Conservation (phyloP, 306 rosid genomes). For the Quercus dentata region DNA sequence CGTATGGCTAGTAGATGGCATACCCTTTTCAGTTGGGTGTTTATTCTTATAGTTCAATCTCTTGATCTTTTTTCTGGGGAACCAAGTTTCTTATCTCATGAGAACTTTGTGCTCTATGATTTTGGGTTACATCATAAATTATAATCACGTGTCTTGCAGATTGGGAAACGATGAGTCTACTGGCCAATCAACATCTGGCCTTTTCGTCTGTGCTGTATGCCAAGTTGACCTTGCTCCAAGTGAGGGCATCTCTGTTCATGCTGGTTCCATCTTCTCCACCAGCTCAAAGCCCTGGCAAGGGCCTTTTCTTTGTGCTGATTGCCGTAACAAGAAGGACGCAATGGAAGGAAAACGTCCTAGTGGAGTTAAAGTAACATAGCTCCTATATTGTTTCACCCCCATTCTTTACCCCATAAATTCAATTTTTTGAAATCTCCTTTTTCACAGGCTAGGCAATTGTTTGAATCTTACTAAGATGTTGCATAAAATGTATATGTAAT, state of each 20-base stretch:
- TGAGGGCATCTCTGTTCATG: constrained; percentile 91
- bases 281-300: constrained; percentile 97
- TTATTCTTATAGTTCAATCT: neutral
- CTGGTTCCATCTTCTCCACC: constrained; percentile 87
- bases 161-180: constrained; percentile 67
- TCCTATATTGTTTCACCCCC: constrained; percentile 17
- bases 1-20: no score
- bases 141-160: constrained; percentile 42
- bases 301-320: constrained; percentile 82
- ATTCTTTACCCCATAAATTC: constrained; percentile 38
- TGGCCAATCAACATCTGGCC: constrained; percentile 70
- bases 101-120: neutral
- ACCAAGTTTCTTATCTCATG: neutral
- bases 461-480: constrained; percentile 45
- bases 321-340: constrained; percentile 92
- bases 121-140: constrained; percentile 2
- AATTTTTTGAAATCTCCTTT: constrained; percentile 27
- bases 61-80: neutral
- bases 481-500: constrained; percentile 43
- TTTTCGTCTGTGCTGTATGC: constrained; percentile 85
- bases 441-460: constrained; percentile 46
- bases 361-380: constrained; percentile 73
- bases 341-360: constrained; percentile 98
- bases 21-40: neutral
- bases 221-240: constrained; percentile 91